Conservation (phyloP, 2,329 filamentous ascomycete genomes). For the Pyrenophora graminea region DNA sequence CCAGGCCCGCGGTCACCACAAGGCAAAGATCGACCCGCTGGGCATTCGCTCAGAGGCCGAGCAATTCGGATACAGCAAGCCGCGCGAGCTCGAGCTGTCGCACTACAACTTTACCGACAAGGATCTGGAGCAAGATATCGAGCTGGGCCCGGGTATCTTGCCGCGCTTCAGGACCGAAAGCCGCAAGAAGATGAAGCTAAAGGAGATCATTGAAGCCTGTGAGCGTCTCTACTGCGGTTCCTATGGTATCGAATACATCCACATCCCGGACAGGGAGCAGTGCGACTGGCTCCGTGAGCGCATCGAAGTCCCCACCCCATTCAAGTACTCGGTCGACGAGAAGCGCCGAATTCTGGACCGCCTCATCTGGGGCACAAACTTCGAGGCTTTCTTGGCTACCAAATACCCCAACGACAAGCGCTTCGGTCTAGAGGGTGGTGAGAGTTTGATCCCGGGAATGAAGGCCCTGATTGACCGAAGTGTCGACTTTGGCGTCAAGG, state of each 20-base stretch:
- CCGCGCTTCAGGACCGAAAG: constrained; percentile 88
- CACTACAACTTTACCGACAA: constrained; percentile 95
- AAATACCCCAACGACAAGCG: constrained; percentile 99
- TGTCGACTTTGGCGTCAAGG: constrained; percentile 97
- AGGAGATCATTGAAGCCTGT: constrained; percentile 90
- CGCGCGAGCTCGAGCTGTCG: constrained; percentile 89
- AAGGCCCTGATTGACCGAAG: constrained; percentile 98
- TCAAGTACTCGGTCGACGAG: constrained; percentile 97
- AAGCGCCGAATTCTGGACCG: constrained; percentile 97
- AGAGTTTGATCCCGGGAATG: constrained; percentile 97
- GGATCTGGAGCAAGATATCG: constrained; percentile 90
- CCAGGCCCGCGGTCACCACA: constrained; percentile 97
- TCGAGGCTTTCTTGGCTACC: constrained; percentile 91
- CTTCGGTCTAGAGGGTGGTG: constrained; percentile 96
- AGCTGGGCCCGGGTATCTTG: constrained; percentile 89
- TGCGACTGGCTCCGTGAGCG: constrained; percentile 98
- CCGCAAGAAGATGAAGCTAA: constrained; percentile 93
- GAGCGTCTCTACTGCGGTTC: constrained; percentile 96
- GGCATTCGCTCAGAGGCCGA: constrained; percentile 86
- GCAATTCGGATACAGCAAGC: constrained; percentile 82
- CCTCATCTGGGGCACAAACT: constrained; percentile 97
- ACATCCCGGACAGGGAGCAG: constrained; percentile 95
- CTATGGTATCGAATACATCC: constrained; percentile 98
- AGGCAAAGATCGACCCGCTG: constrained; percentile 94
- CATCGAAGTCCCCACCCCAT: constrained; percentile 89